Evolutionary conservation across 768 basidiomycete species (phyloP).

Genomic region (Hemileccinum impolitum): DNA sequence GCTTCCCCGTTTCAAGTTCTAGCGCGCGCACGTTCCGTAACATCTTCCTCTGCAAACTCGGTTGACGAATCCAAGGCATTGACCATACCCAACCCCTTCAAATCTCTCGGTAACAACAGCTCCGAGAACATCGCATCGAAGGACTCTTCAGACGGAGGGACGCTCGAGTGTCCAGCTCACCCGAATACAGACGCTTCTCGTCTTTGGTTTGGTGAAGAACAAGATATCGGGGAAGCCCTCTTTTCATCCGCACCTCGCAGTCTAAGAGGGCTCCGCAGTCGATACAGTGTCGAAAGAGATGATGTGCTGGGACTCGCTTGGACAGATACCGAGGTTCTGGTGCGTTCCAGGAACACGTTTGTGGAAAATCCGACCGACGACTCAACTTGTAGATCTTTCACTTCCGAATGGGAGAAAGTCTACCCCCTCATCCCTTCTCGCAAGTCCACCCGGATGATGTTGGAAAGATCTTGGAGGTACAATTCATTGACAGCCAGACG

Average conservation of each 20-base stretch:
- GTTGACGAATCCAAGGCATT: slow-evolving; percentile 29
- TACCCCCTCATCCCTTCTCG: slow-evolving; percentile 1
- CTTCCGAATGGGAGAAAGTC: slow-evolving; percentile 8
- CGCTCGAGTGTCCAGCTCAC: slow-evolving; percentile 31
- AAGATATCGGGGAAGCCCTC: slow-evolving; percentile 11
- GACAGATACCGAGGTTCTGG: slow-evolving; percentile 38
- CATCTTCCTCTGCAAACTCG: slow-evolving; percentile 20
- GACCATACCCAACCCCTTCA: slow-evolving; percentile 66
- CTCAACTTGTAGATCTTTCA: slow-evolving; percentile 17
- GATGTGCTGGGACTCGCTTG: slow-evolving; percentile 43
- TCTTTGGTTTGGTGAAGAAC: slow-evolving; percentile 24
- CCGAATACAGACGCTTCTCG: slow-evolving; percentile 17
- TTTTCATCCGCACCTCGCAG: slow-evolving; percentile 13
- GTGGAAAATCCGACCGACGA: background rate
- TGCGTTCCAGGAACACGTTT: slow-evolving; percentile 6
- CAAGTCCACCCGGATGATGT: slow-evolving; percentile 17
- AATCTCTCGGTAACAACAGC: slow-evolving; percentile 48
- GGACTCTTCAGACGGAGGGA: slow-evolving; percentile 19
- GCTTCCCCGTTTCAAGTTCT: slow-evolving; percentile 20
- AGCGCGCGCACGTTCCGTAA: slow-evolving; percentile 10
- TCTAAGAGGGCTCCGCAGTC: slow-evolving; percentile 18
- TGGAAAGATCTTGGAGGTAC: slow-evolving; percentile 21
- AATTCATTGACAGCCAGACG: slow-evolving; percentile 20
- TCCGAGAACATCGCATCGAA: slow-evolving; percentile 38
- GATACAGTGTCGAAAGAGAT: slow-evolving; percentile 21